Percentiles rank a stretch among this genome's conserved stretches.
Conservation (phyloP, 2,329 filamentous ascomycete genomes). For the Fusarium circinatum region DNA sequence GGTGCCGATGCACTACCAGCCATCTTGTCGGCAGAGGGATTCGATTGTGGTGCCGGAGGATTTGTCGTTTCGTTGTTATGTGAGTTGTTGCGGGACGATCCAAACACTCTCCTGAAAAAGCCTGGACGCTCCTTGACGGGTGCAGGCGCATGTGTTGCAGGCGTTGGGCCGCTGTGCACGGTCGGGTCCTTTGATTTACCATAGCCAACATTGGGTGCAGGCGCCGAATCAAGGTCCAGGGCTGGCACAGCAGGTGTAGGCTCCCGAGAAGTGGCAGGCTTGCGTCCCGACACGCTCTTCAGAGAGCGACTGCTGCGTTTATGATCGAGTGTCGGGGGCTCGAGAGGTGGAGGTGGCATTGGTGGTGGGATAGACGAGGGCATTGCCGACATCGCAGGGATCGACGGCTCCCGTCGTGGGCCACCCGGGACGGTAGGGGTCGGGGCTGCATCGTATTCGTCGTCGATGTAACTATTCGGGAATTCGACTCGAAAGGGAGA, state of each 20-base stretch:
- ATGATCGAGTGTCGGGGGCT: slow-evolving; percentile 57
- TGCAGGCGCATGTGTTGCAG: slow-evolving; percentile 58
- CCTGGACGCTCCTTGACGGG: slow-evolving; percentile 77
- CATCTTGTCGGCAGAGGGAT: slow-evolving; percentile 50
- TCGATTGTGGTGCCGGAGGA: slow-evolving; percentile 35
- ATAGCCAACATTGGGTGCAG: slow-evolving; percentile 68
- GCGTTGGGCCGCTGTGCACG: slow-evolving; percentile 59
- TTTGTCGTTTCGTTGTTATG: slow-evolving; percentile 39
- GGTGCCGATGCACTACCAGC: slow-evolving; percentile 61
- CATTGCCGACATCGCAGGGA: slow-evolving; percentile 50
- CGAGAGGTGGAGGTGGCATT: slow-evolving; percentile 51
- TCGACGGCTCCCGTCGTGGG: slow-evolving; percentile 64
- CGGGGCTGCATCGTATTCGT: slow-evolving; percentile 82
- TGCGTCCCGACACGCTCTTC: slow-evolving; percentile 57
- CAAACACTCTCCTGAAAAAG: slow-evolving; percentile 95
- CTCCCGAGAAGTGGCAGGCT: slow-evolving; percentile 43
- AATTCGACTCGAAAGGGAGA: slow-evolving; percentile 61
- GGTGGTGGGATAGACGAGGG: slow-evolving; percentile 47
- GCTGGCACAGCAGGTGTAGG: slow-evolving; percentile 45
- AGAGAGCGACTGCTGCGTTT: slow-evolving; percentile 68
- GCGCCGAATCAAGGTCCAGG: slow-evolving; percentile 62
- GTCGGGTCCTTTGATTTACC: slow-evolving; percentile 64
- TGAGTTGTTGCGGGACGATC: slow-evolving; percentile 68
- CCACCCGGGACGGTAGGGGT: slow-evolving; percentile 86
- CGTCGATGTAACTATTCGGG: slow-evolving; percentile 58